phyloP scores from a whole-genome alignment of 371 early-diverging fungal genomes.

The Syncephalastrum racemosum region DNA sequence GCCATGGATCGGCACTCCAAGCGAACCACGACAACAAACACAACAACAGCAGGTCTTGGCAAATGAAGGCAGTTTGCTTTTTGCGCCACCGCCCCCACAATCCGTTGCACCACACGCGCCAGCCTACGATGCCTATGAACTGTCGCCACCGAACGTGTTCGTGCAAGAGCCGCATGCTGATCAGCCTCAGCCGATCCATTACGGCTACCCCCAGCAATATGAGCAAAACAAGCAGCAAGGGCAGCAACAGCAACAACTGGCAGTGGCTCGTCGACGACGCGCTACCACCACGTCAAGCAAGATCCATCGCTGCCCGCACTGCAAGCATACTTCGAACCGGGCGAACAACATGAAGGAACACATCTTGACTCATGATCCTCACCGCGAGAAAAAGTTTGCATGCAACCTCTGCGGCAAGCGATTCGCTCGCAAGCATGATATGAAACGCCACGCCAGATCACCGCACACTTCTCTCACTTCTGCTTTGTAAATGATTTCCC shows the following conservation, averaged over 20 bases:
- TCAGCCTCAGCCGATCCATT: constrained; percentile 1
- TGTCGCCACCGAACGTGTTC: neutral
- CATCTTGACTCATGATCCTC: constrained; percentile 28
- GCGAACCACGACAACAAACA: too few species aligned
- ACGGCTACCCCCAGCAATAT: neutral
- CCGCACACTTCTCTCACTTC: constrained; percentile 8
- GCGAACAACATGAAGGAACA: constrained; percentile 37
- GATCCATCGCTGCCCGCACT: constrained; percentile 24
- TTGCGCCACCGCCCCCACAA: too few species aligned
- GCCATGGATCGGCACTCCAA: too few species aligned
- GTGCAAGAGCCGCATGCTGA: constrained; percentile 3
- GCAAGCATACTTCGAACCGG: constrained; percentile 25
- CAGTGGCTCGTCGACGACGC: constrained; percentile 5
- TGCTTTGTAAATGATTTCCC: neutral
- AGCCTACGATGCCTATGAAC: neutral
- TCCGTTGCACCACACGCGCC: too few species aligned
- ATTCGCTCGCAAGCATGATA: constrained; percentile 66
- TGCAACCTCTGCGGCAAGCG: constrained; percentile 46
- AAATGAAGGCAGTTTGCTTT: too few species aligned
- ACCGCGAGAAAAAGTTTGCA: constrained; percentile 27
- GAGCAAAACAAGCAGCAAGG: neutral
- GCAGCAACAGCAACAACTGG: neutral
- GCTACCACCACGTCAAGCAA: too few species aligned
- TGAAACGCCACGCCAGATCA: constrained; percentile 53
- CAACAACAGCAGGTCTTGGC: too few species aligned